Percentiles rank a stretch among this genome's conserved stretches.
Evolutionary conservation across 768 basidiomycete species (phyloP).

Genomic region (Cubamyces sp.): DNA sequence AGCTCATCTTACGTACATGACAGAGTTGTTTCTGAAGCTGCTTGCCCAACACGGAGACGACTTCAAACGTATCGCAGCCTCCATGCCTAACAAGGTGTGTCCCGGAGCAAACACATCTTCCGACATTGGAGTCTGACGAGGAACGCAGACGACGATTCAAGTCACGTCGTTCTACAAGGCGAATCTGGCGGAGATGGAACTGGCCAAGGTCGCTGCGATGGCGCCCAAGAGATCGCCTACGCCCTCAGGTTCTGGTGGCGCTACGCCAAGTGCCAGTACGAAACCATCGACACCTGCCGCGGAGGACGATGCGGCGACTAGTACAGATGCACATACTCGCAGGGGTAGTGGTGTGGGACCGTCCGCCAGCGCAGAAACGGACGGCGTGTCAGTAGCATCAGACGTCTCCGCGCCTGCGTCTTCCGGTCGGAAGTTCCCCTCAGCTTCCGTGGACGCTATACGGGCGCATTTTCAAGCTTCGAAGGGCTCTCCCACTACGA

Average conservation of each 20-base stretch:
- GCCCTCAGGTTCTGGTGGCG: constrained; percentile 11
- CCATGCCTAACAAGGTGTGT: constrained; percentile 64
- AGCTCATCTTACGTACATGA: background rate
- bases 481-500: background rate
- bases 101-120: constrained; percentile 6
- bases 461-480: background rate
- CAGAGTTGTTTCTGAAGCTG: constrained; percentile 57
- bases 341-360: constrained; percentile 2
- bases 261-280: constrained; percentile 10
- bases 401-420: background rate
- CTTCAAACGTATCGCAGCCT: constrained; percentile 69
- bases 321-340: background rate
- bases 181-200: constrained; percentile 45
- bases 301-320: background rate
- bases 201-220: constrained; percentile 44
- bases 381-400: background rate
- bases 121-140: constrained; percentile 6
- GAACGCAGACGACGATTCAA: constrained; percentile 56
- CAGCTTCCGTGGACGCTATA: background rate
- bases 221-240: constrained; percentile 46
- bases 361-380: background rate
- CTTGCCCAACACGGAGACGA: constrained; percentile 67
- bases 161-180: constrained; percentile 55
- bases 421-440: background rate
- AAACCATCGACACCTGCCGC: constrained; percentile 17